phyloP scores from a whole-genome alignment of 768 basidiomycete species.

The Tricholomella constricta region DNA sequence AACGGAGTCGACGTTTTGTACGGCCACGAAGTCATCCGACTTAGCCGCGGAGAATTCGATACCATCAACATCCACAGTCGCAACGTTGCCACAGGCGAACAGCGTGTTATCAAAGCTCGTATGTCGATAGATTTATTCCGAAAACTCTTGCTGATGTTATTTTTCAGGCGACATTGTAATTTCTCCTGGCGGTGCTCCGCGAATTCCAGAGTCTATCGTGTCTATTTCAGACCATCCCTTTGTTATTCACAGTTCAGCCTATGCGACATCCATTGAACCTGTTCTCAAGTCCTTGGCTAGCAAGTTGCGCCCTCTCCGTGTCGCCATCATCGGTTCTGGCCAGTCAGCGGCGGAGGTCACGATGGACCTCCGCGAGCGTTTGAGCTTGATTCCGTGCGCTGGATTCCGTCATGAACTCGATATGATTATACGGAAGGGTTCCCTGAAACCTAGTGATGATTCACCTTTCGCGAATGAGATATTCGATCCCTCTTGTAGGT shows the following conservation, averaged over 20 bases:
- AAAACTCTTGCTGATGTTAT: not conserved
- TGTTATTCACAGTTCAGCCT: slow-evolving; percentile 47
- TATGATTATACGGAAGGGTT: slow-evolving; percentile 53
- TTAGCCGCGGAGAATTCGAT: slow-evolving; percentile 32
- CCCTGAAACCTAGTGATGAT: slow-evolving; percentile 53
- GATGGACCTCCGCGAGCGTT: slow-evolving; percentile 43
- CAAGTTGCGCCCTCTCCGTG: slow-evolving; percentile 31
- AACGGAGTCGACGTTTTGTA: slow-evolving; percentile 45
- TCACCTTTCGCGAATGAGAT: slow-evolving; percentile 57
- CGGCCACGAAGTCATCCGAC: slow-evolving; percentile 47
- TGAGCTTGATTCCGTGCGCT: slow-evolving; percentile 31
- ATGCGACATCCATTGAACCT: slow-evolving; percentile 37
- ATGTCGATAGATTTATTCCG: slow-evolving; percentile 17
- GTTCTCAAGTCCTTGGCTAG: slow-evolving; percentile 32
- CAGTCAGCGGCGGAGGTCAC: slow-evolving; percentile 52
- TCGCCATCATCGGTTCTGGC: slow-evolving; percentile 50
- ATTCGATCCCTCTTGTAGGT: slow-evolving; percentile 50
- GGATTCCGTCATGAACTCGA: slow-evolving; percentile 41
- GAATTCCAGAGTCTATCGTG: slow-evolving; percentile 39
- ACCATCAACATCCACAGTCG: slow-evolving; percentile 42
- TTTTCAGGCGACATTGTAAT: slow-evolving; percentile 47
- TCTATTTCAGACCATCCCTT: slow-evolving; percentile 34
- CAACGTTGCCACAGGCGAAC: slow-evolving; percentile 35
- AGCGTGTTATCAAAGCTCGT: slow-evolving; percentile 39
- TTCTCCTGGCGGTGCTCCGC: slow-evolving; percentile 50